Base-by-base conservation (phyloP, 768 basidiomycete species). In the Mycena pura region DNA sequence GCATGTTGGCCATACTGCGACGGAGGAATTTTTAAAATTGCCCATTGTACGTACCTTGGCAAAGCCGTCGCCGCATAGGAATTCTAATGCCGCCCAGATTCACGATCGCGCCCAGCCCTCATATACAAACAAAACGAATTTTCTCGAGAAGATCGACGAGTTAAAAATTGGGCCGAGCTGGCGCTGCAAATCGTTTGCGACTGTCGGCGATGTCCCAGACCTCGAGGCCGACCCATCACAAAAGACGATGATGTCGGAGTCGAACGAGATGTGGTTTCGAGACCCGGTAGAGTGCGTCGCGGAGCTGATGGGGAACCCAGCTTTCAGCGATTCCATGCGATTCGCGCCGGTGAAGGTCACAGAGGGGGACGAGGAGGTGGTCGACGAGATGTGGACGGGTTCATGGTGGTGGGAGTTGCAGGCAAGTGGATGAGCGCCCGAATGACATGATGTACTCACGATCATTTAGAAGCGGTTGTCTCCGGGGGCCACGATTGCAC, bases 401-500 rank as follows among this genome's bases (percentile, higher is more conserved):
- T 61, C 72, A 13, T 73, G 72, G 71, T 75, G 73, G 73, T 68
- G 66, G 66, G 49, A 69, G 39, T 54, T 64, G 41, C 69, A 76
- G 71, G 70, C 74, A 45, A 48, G 63, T 65, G n/a, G n/a, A 24
- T 11, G 3, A 22, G 7, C 14, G 49, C 25, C 15, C 36, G n/a
- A 19, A 32, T 36, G 29, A 22, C 17, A 24, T 27, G 22, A 47
- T 25, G 25, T 22, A n/a, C 25, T 24, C 22, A 13, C 29, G 19
- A 19, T 31, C 17, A 32, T 4, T 14, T n/a, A 63, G 62, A 29
- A 52, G 11, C 40, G 27, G 9, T 28, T 63, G 7, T 49, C 56
- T n/a, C 15, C 29, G 1, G 57, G 57, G 6, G 63, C 66, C 0
- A 60, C 70, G 10, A 25, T 74, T 7, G 68, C 68, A 1, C 75